Evolutionary conservation across 1,284 basidiomycete genomes (phyloP), one percentile per base, ranked within the genome.

Genomic region (Fomitopsis schrenkii): DNA sequence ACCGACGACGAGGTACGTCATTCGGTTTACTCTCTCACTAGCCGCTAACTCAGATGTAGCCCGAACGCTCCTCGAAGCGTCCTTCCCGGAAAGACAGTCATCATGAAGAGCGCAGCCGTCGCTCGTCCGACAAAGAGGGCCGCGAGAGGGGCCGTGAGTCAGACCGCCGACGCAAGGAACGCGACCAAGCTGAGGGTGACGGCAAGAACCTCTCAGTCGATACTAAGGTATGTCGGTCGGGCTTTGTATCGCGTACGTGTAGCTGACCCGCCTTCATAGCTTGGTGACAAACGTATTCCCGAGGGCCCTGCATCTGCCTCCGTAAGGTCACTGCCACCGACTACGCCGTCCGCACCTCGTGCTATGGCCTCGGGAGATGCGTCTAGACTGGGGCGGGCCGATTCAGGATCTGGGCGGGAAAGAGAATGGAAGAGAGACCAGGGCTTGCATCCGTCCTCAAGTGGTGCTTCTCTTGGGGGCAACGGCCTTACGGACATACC

Each of bases 51-150:
- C 28, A 61, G 58, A 22, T 64, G 61, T 66, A 91, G 88, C 75
- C 83, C 62, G 90, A 92, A 59, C 83, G 90, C 63, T 79, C 80
- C 48, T 82, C 85, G 14, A 92, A 92, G 71, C 86, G 90, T 36
- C 82, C 83, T 59, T 87, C 89, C 62, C 85, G 90, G 55, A 90
- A 89, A 70, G 90, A 91, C 7, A 76, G 82, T 33, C 87, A 91
- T 68, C 83, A 89, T 60, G 90, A 91, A 62, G 90, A 91, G 38
- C 80, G 89, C 42, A 75, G 74, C 64, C 83, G 88, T 36, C 82
- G 89, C 48, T 76, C 76, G n/a, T 77, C 80, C n/a, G 89, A 91
- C 50, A 90, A 90, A 71, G 88, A 90, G 38, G 73, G 79, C 17
- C 82, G 86, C 61, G 88, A 90, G 26, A 79, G 87, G 61, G 75